These are phyloP conservation scores for Sporothrix variecibatus DNA, from an alignment of 2,329 filamentous ascomycete genomes.

Conservation along the genomic window DNA sequence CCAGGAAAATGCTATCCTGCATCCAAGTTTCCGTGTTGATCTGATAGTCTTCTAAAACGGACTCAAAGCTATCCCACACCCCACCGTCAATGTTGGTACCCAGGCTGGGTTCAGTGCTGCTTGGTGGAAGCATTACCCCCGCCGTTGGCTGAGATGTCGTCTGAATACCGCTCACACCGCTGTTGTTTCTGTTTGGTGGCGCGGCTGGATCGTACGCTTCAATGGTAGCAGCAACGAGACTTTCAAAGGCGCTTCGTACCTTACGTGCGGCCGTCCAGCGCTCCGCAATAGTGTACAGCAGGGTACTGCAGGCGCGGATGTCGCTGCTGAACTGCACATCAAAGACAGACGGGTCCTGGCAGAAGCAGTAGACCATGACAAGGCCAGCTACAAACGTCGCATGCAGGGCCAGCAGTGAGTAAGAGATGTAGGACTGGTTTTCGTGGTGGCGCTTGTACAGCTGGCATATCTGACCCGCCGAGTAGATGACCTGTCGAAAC, in stretches of 20 bases:
- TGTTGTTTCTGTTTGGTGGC: neutral
- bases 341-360: constrained; percentile 16
- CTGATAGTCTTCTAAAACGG: constrained; percentile 21
- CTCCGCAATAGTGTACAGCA: constrained; percentile 21
- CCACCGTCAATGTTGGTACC: neutral
- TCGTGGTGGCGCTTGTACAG: constrained; percentile 24
- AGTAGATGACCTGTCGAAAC: constrained; percentile 18
- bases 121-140: neutral
- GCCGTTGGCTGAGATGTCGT: neutral
- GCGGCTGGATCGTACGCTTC: neutral
- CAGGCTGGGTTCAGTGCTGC: neutral
- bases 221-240: constrained; percentile 20
- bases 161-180: neutral
- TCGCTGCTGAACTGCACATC: constrained; percentile 17
- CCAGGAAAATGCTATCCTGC: constrained; percentile 25
- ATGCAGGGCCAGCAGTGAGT: constrained; percentile 19
- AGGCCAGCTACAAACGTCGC: constrained; percentile 21
- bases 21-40: constrained; percentile 25
- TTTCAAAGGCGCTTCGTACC: constrained; percentile 22
- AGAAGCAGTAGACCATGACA: constrained; percentile 22
- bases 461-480: constrained; percentile 23
- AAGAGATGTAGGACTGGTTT: constrained; percentile 23
- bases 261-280: constrained; percentile 22
- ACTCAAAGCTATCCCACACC: constrained; percentile 24
- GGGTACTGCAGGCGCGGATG: constrained; percentile 19